phyloP scores from a whole-genome alignment of 306 rosid genomes.

The Medicago arabica region DNA sequence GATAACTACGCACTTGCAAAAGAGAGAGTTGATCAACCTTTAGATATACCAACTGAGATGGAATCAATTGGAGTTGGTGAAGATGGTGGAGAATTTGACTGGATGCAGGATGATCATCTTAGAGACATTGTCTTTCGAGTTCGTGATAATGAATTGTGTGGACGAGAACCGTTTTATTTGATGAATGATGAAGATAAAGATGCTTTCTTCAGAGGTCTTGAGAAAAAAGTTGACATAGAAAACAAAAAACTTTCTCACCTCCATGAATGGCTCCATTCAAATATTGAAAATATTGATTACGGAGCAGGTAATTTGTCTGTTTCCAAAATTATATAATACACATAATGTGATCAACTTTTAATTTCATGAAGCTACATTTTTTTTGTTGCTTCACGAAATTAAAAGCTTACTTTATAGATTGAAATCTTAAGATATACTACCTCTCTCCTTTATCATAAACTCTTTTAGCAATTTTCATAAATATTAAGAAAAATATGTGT shows the following conservation, averaged over 20 bases:
- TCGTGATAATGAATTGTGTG: constrained; percentile 81
- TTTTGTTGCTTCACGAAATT: background rate
- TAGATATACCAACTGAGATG: constrained; percentile 48
- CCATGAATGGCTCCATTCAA: constrained; percentile 89
- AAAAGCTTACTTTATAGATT: constrained; percentile 12
- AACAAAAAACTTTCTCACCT: constrained; percentile 68
- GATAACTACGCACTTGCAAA: constrained; percentile 79
- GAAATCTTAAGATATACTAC: constrained; percentile 13
- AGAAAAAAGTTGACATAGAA: constrained; percentile 76
- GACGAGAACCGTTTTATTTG: constrained; percentile 77
- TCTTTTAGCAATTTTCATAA: background rate
- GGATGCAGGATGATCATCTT: constrained; percentile 87
- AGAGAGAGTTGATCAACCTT: constrained; percentile 57
- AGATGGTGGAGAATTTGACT: constrained; percentile 77
- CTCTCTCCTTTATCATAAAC: background rate
- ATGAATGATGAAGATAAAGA: constrained; percentile 71
- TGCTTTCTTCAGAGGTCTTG: constrained; percentile 83
- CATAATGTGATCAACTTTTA: constrained; percentile 31
- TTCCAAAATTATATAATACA: constrained; percentile 34
- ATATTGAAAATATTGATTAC: constrained; percentile 87
- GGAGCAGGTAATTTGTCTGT: constrained; percentile 74
- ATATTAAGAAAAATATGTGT: background rate
- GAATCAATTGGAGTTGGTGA: constrained; percentile 50
- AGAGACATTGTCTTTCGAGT: constrained; percentile 87
- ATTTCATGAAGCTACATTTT: constrained; percentile 10